phyloP scores from a whole-genome alignment of 495 filamentous ascomycete species.

The Penicillium nucicola region DNA sequence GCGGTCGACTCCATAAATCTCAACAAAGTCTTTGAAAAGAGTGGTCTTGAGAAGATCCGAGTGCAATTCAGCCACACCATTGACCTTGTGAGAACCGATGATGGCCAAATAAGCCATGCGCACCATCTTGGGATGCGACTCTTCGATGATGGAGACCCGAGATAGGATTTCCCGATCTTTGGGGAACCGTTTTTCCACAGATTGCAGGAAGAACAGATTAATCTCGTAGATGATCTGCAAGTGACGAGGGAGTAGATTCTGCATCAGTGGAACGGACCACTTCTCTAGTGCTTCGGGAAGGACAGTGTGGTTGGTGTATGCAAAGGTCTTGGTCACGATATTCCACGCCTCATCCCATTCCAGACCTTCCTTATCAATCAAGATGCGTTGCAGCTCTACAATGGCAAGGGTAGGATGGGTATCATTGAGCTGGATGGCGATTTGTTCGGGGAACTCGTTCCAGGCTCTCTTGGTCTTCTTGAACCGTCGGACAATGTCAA shows the following conservation, averaged over 20 bases:
- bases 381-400: constrained; percentile 89
- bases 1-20: constrained; percentile 89
- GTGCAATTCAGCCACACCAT: constrained; percentile 95
- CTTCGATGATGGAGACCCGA: constrained; percentile 93
- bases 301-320: constrained; percentile 98
- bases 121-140: constrained; percentile 95
- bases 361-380: constrained; percentile 84
- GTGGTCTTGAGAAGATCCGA: constrained; percentile 96
- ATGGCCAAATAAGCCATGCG: constrained; percentile 95
- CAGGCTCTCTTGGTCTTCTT: constrained; percentile 93
- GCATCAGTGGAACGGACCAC: constrained; percentile 92
- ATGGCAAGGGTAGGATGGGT: constrained; percentile 96
- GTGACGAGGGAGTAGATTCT: constrained; percentile 90
- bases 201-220: constrained; percentile 89
- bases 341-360: constrained; percentile 93
- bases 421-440: constrained; percentile 97
- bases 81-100: constrained; percentile 98
- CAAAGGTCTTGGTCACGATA: constrained; percentile 75
- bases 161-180: constrained; percentile 80
- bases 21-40: constrained; percentile 98
- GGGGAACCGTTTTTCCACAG: constrained; percentile 84
- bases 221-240: constrained; percentile 98
- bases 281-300: constrained; percentile 96
- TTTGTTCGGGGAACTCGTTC: constrained; percentile 88
- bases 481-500: constrained; percentile 94